Evolutionary conservation across 306 rosid species (phyloP), one percentile per base, ranked within the genome.

Genomic region (Quillaja saponaria): DNA sequence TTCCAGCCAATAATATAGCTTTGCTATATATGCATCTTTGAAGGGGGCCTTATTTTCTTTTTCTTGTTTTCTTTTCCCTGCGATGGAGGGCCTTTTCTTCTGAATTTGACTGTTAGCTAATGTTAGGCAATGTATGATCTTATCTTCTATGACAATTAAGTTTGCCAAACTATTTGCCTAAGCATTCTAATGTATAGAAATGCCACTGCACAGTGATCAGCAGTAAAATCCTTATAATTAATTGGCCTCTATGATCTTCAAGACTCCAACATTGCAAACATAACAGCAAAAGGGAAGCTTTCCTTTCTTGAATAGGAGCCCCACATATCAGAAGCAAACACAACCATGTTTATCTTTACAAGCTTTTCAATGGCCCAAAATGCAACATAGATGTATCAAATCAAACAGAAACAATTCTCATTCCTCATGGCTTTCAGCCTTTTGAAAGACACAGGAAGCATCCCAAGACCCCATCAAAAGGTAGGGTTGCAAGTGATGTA

Each of bases 391-490:
- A 77, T 64, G 69, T 80, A 77, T 81, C 88, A 84, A 81, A 89
- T 79, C 88, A 89, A 75, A 61, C 73, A 65, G 69, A 66, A 71
- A 75, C 82, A 61, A 20, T 73, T 79, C 80, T 78, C 77, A 80
- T 75, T 83, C 77, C 77, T 72, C 63, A 62, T 72, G 81, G 77
- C 84, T 75, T 82, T 77, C 82, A 73, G 61, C 83, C 87, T 74
- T 82, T 84, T 78, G 67, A 77, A 72, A 77, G 66, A 71, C 84
- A 78, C 38, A 64, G 52, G 78, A 77, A 78, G 86, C 90, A 81
- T 81, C 88, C 84, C 87, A 81, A 77, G 74, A 82, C 31, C 69
- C 80, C 82, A 73, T 55, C 80, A 78, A 74, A 72, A 78, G 82
- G 62, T 49, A 77, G 81, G 81, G 76, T 69, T 82, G 81, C 82